Evolutionary conservation across 495 filamentous ascomycete genomes (phyloP), one percentile per base, ranked within the genome.

Genomic region (Trichocladium uniseriatum): DNA sequence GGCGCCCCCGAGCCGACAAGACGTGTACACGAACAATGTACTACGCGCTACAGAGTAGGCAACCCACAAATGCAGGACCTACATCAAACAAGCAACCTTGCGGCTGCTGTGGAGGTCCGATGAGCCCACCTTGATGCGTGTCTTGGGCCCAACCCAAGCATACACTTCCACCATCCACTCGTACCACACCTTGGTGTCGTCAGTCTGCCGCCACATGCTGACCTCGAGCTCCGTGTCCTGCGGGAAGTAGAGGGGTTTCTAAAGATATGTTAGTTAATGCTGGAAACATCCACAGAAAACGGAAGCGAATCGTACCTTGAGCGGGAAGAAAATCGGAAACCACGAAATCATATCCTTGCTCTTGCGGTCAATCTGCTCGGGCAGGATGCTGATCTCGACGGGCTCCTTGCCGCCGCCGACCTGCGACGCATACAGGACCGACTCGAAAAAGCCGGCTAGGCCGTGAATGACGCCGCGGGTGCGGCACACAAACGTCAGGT

Each of bases 271-370:
- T 51, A 60, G 49, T 40, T 51, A 5, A 11, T 35, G 15, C 35
- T 32, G 21, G 6, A 29, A 40, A 27, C 19, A 43, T 29, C 37
- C 8, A 32, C 18, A 18, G 3, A 18, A 15, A 20, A 21, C 31
- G 37, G 39, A 38, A 49, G 15, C 28, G 21, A 35, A 19, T 46
- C 22, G 24, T 75, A 94, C 91, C 82, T 95, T 95, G 9, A 99
- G 64, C 6, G 92, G 92, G 58, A 99, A 99, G 70, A 86, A 96
- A 11, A 97, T 96, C 8, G 92, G 92, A 66, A 99, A 99, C 92
- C 92, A 99, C 57, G 86, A 91, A 48, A 95, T 92, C 92, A 97
- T 97, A 54, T 88, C 62, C 56, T 83, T 81, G 68, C 89, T 95
- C 77, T 97, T 96, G 43, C 71, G 73, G 41, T 89, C 86, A 72